Evolutionary conservation across 2,329 filamentous ascomycete genomes (phyloP).

Genomic region (Aspergillus bombycis): DNA sequence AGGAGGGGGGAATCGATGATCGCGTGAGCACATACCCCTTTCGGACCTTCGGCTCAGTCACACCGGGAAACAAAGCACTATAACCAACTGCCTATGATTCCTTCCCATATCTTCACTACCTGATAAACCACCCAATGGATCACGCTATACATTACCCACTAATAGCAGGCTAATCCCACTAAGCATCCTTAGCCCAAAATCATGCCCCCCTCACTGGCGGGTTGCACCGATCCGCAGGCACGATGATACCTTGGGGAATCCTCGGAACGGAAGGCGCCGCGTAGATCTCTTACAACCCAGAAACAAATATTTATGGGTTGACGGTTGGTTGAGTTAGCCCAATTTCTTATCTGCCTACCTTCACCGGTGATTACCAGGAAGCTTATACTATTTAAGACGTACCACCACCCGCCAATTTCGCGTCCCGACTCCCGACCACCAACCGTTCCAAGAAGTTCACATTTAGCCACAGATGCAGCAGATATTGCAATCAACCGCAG

Average conservation of each 20-base stretch:
- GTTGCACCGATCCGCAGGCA: background rate
- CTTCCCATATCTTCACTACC: background rate
- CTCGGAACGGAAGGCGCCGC: background rate
- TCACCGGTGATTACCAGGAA: background rate
- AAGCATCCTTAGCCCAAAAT: background rate
- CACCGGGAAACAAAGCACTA: background rate
- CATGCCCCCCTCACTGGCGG: background rate
- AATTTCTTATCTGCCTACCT: background rate
- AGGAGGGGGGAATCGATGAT: background rate
- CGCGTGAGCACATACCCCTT: background rate
- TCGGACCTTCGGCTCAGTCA: background rate
- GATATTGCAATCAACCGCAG: background rate
- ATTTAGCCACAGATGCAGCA: background rate
- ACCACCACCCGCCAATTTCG: background rate
- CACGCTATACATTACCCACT: background rate
- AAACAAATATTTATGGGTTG: background rate
- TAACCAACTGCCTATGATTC: background rate
- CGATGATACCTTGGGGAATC: constrained; percentile 1
- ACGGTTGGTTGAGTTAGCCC: background rate
- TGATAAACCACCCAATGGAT: background rate
- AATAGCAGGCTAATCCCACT: background rate
- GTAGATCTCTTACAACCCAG: background rate
- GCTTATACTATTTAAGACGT: background rate
- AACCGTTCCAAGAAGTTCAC: background rate
- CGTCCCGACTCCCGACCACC: no score